Evolutionary conservation across 306 rosid species (phyloP), one percentile per base, ranked within the genome.

Genomic region (Fragaria ananassa): DNA sequence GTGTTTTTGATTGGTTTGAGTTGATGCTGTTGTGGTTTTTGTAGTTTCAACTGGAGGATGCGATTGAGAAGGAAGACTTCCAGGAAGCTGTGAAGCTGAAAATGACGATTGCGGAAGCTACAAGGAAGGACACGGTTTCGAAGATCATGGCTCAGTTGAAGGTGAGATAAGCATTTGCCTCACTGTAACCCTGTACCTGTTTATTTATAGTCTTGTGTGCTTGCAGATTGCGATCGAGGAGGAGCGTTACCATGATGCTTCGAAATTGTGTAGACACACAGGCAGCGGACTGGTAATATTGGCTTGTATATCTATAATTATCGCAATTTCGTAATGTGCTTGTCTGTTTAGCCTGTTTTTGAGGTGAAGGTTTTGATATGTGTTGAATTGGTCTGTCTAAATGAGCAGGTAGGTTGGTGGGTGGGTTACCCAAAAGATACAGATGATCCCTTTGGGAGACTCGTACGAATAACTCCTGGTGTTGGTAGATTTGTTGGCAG

Each of bases 11-110:
- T 54, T n/a, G 12, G 3, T 56, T 56, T 9, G 23, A 2, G 1
- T 56, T 56, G 57, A 51, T 50, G 56, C 18, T 51, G 31, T 10
- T 68, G 11, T 74, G 37, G 34, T 49, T 68, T 51, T 71, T 25
- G 53, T 82, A 96, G 99, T 92, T 96, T 87, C 96, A 93, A 91
- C 97, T 96, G 45, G 99, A 96, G 81, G 99, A 96, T 78, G 97
- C 99, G 34, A 83, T 96, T 79, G 98, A 93, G 84, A 96, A 91
- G 76, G 91, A 96, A 81, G 98, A 96, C 71, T 96, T 92, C 70
- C 86, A 87, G 63, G 99, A 93, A 85, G 99, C 99, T 35, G 81
- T 84, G 11, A 92, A 89, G 79, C 74, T 96, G 83, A 96, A 96
- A 80, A 83, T 78, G 84, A 86, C 85, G 67, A 85, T 96, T 78